Conservation (phyloP, 306 rosid species). For the Senna tora region DNA sequence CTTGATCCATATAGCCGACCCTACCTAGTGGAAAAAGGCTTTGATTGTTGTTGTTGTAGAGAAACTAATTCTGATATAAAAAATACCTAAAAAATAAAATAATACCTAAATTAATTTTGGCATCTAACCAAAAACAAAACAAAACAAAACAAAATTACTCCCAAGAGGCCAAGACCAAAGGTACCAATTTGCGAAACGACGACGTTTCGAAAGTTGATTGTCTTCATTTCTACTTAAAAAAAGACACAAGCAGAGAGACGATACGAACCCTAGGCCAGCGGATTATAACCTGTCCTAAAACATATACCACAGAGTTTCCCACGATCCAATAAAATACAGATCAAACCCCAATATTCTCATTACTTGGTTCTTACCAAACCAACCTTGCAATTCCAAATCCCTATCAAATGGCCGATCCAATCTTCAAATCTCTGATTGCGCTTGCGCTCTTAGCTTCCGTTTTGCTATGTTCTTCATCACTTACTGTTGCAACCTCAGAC, state of each 20-base stretch:
- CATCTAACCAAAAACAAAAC: no score
- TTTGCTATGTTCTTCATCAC: conserved; percentile 44
- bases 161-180: no score
- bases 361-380: neutral
- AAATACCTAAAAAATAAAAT: no score
- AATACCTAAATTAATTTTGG: no score
- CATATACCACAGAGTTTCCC: neutral
- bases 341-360: no score
- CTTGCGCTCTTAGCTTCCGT: conserved; percentile 48
- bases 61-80: no score
- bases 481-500: conserved; percentile 73
- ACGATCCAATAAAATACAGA: conserved; percentile 14
- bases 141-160: no score
- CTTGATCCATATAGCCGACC: no score
- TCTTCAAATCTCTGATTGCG: conserved; percentile 41
- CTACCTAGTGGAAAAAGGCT: no score
- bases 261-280: conserved; percentile 10
- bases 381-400: neutral
- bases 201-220: neutral
- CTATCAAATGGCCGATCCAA: conserved; percentile 63
- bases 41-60: no score
- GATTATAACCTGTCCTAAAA: neutral
- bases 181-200: neutral
- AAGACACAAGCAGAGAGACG: neutral
- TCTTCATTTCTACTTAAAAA: neutral